These are phyloP conservation scores for Ceratocystis diversiconidia DNA, from an alignment of 2,329 filamentous ascomycete genomes.

Conservation along the genomic window DNA sequence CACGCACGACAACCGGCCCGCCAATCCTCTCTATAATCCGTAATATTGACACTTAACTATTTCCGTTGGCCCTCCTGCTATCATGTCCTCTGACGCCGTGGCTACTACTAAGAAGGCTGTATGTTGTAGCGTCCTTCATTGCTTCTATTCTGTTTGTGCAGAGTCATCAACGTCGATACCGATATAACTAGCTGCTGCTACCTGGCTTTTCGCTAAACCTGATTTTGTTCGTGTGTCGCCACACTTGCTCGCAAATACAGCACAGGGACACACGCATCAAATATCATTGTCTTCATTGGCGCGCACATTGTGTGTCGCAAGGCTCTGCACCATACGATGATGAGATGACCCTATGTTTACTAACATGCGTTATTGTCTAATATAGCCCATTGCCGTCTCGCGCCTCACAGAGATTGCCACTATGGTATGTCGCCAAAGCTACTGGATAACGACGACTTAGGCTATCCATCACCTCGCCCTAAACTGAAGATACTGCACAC, in stretches of 20 bases:
- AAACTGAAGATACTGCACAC: neutral
- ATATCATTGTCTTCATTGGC: neutral
- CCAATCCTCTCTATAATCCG: neutral
- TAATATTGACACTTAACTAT: neutral
- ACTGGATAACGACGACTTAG: neutral
- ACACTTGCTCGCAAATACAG: neutral
- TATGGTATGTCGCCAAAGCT: slow-evolving; percentile 44
- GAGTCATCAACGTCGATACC: neutral
- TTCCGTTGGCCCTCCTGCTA: neutral
- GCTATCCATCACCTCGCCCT: neutral
- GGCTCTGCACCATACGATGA: neutral
- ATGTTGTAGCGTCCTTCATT: neutral
- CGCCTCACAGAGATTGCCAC: slow-evolving; percentile 74
- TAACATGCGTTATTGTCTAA: slow-evolving; percentile 6
- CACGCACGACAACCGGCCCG: neutral
- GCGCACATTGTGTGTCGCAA: neutral
- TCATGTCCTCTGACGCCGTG: slow-evolving; percentile 1
- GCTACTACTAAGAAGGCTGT: slow-evolving; percentile 1
- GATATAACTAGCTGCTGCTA: neutral
- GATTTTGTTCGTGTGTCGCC: neutral
- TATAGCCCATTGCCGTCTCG: slow-evolving; percentile 58
- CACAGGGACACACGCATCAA: neutral
- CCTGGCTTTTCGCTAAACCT: neutral
- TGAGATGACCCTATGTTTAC: neutral
- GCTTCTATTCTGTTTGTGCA: neutral